Evolutionary conservation across 129 eudicot genomes (phyloP).

Genomic region (Tagetes erecta): DNA sequence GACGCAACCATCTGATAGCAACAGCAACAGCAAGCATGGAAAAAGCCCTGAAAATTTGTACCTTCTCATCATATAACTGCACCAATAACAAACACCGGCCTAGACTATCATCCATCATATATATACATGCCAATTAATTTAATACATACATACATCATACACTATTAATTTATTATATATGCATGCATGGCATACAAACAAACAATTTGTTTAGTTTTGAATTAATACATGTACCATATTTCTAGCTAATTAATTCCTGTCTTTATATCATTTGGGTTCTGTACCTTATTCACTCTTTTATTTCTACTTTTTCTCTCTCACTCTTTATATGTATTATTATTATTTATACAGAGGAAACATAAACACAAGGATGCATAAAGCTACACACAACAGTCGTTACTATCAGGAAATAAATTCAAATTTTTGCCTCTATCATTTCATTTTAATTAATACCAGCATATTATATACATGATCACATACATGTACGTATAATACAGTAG

Average conservation of each 20-base stretch:
- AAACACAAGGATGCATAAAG: conserved; percentile 43
- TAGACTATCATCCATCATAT: not conserved
- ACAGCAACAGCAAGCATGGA: conserved; percentile 31
- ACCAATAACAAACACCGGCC: conserved; percentile 33
- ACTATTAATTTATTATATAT: conserved; percentile 25
- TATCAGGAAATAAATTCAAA: conserved; percentile 9
- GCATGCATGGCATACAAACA: conserved; percentile 5
- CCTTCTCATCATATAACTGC: conserved; percentile 44
- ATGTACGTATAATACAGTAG: too few relatives aligned
- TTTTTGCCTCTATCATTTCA: conserved; percentile 1
- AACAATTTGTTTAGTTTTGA: not conserved
- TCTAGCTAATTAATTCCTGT: conserved; percentile 32
- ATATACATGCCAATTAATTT: not conserved
- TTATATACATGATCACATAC: not conserved
- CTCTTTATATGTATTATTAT: not conserved
- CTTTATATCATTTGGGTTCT: conserved; percentile 40
- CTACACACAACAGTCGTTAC: conserved; percentile 33
- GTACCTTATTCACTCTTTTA: conserved; percentile 25
- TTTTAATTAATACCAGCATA: not conserved
- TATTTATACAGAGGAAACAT: conserved; percentile 34
- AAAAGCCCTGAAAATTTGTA: conserved; percentile 36
- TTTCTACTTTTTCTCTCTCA: conserved; percentile 18
- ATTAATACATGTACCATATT: not conserved
- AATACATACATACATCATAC: conserved; percentile 10
- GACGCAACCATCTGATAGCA: conserved; percentile 34